Percentiles rank a stretch among this genome's conserved stretches.
phyloP scores from a whole-genome alignment of 352 stramenopile species.

The Stramenopiles sp. region DNA sequence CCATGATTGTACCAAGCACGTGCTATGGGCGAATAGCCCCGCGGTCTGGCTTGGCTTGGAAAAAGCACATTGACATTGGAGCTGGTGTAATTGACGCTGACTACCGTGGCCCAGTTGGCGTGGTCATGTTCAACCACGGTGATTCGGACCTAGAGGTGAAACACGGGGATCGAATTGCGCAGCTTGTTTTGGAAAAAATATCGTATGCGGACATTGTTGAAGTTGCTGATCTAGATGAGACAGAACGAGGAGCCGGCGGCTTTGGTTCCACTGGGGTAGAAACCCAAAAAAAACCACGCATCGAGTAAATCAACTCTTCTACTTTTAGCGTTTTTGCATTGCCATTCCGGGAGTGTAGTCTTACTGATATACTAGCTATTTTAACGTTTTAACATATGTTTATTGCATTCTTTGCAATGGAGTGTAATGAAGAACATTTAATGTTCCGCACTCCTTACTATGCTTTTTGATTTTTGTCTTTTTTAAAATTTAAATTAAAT shows the following conservation, averaged over 20 bases:
- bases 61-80: slow-evolving; percentile 93
- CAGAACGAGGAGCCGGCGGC: slow-evolving; percentile 64
- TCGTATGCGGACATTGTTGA: slow-evolving; percentile 63
- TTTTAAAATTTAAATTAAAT: too few relatives aligned
- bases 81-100: slow-evolving; percentile 94
- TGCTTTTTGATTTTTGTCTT: too few relatives aligned
- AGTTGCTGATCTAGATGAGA: slow-evolving; percentile 83
- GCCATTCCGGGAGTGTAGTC: too few relatives aligned
- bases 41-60: slow-evolving; percentile 78
- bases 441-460: too few relatives aligned
- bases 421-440: too few relatives aligned
- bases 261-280: slow-evolving; percentile 82
- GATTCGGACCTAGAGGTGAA: slow-evolving; percentile 39
- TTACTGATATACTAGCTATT: too few relatives aligned
- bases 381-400: too few relatives aligned
- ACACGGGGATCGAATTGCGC: slow-evolving; percentile 82
- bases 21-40: slow-evolving; percentile 81
- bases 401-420: too few relatives aligned
- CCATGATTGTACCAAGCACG: slow-evolving; percentile 71
- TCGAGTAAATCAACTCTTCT: too few relatives aligned
- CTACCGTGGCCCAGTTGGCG: slow-evolving; percentile 89
- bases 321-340: too few relatives aligned
- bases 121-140: slow-evolving; percentile 97
- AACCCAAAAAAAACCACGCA: too few relatives aligned
- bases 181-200: slow-evolving; percentile 84